These are phyloP conservation scores for Salicornia ramosissima DNA, from an alignment of 148 eudicot species.

Conservation along the genomic window DNA sequence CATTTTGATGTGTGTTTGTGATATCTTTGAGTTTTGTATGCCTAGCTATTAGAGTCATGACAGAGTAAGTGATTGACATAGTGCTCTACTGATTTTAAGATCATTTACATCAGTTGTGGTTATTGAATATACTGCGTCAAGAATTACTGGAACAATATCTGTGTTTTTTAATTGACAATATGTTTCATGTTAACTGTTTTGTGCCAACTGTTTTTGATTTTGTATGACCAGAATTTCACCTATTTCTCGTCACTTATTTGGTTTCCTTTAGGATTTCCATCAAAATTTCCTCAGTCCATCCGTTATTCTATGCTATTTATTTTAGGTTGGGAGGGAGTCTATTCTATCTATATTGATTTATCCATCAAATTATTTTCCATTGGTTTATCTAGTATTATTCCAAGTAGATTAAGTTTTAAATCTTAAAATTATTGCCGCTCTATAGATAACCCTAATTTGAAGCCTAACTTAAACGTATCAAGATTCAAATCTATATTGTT, in stretches of 20 bases:
- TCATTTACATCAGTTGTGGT: background rate
- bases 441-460: background rate
- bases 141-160: too few species aligned
- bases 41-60: background rate
- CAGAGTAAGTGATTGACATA: background rate
- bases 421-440: background rate
- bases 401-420: too few species aligned
- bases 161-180: background rate
- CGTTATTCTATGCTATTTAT: too few species aligned
- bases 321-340: background rate
- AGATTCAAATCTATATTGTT: background rate
- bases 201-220: too few species aligned
- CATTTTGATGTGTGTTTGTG: too few species aligned
- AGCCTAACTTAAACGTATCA: background rate
- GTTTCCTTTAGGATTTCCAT: too few species aligned
- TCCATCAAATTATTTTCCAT: too few species aligned
- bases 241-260: too few species aligned
- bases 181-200: too few species aligned
- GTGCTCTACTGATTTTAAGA: background rate
- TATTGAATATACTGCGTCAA: background rate
- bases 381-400: too few species aligned
- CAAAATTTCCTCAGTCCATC: too few species aligned
- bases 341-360: background rate
- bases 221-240: too few species aligned
- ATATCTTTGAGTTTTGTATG: background rate